These are phyloP conservation scores for Globisporangium cederbergense DNA, from an alignment of 352 stramenopile genomes.

Conservation along the genomic window DNA sequence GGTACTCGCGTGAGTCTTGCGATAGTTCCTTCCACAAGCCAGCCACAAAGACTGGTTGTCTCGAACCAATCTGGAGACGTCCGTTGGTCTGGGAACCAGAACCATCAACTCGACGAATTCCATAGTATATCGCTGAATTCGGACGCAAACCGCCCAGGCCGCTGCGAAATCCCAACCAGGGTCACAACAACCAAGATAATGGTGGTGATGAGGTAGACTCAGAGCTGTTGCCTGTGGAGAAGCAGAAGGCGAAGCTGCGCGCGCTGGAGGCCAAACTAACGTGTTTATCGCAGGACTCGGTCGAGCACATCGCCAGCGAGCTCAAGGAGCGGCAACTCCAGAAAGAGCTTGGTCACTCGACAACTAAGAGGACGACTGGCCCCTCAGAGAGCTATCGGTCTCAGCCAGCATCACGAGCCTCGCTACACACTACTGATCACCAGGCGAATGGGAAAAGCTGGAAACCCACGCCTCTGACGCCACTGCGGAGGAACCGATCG, in stretches of 20 bases:
- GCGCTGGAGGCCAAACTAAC: constrained; percentile 53
- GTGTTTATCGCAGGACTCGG: constrained; percentile 41
- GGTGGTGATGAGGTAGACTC: constrained; percentile 1
- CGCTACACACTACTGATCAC: neutral
- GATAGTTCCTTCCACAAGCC: neutral
- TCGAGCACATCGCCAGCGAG: constrained; percentile 36
- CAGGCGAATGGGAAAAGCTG: constrained; percentile 12
- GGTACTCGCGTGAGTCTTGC: neutral
- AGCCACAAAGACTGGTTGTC: neutral
- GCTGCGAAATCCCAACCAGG: neutral
- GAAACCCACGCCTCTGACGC: constrained; percentile 38
- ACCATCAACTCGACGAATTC: neutral
- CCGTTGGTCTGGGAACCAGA: neutral
- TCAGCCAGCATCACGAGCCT: neutral
- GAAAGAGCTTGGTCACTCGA: neutral
- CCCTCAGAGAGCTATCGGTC: neutral
- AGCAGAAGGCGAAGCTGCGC: constrained; percentile 50
- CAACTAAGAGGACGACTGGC: neutral
- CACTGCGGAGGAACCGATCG: constrained; percentile 39
- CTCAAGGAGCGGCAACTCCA: constrained; percentile 7
- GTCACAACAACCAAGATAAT: neutral
- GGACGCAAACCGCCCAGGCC: neutral
- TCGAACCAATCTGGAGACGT: neutral
- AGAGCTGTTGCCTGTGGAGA: constrained; percentile 37
- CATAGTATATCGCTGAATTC: neutral